phyloP scores from a whole-genome alignment of 2,329 filamentous ascomycete species.

The Chaetomium sp. region DNA sequence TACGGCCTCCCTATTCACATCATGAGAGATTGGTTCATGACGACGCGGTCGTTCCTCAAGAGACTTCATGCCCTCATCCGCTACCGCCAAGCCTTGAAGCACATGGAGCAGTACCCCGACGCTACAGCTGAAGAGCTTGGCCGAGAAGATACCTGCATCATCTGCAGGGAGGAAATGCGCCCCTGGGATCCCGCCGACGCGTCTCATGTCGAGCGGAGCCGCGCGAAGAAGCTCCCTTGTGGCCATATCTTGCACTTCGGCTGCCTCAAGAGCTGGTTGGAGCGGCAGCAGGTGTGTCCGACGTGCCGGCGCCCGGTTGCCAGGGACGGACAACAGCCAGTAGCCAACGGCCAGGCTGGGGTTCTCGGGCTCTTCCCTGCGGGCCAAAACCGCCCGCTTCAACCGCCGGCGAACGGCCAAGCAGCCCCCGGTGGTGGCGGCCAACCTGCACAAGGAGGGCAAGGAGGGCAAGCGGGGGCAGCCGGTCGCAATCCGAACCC shows the following conservation, averaged over 20 bases:
- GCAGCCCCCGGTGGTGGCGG: constrained; percentile 28
- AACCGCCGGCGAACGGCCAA: constrained; percentile 36
- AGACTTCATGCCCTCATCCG: constrained; percentile 84
- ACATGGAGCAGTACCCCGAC: constrained; percentile 95
- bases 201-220: constrained; percentile 77
- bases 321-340: constrained; percentile 49
- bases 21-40: constrained; percentile 92
- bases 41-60: constrained; percentile 86
- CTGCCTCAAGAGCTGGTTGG: constrained; percentile 94
- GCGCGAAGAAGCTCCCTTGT: constrained; percentile 95
- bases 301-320: constrained; percentile 88
- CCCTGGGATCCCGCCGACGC: constrained; percentile 67
- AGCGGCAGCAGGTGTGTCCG: constrained; percentile 94
- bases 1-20: constrained; percentile 97
- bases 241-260: constrained; percentile 93
- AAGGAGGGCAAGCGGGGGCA: constrained; percentile 38
- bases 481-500: constrained; percentile 41
- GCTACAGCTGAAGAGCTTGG: constrained; percentile 83
- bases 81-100: constrained; percentile 86
- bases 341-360: constrained; percentile 43
- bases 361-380: constrained; percentile 40
- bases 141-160: constrained; percentile 92
- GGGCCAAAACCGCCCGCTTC: constrained; percentile 41
- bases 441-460: constrained; percentile 40
- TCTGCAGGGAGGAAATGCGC: constrained; percentile 94